These are phyloP conservation scores for Scorias spongiosa DNA, from an alignment of 2,329 filamentous ascomycete genomes.

Conservation along the genomic window DNA sequence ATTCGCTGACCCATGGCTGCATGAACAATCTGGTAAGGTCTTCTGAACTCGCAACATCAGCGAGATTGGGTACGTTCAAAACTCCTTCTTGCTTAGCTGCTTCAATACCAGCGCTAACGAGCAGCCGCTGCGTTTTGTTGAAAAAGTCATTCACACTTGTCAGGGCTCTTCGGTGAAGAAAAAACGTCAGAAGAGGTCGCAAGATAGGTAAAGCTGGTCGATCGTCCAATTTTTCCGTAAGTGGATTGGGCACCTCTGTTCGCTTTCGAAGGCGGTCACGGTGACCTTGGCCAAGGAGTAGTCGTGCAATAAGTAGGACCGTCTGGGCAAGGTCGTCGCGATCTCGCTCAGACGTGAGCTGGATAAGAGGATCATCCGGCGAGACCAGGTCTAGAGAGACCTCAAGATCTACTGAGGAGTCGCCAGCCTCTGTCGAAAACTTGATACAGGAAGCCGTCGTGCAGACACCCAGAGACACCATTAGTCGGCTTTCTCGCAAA, in stretches of 20 bases:
- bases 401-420: constrained; percentile 14
- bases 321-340: constrained; percentile 43
- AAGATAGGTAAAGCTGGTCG: constrained; percentile 42
- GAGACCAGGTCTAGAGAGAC: constrained; percentile 54
- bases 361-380: constrained; percentile 32
- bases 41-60: constrained; percentile 4
- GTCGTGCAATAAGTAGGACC: constrained; percentile 51
- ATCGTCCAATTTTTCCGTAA: constrained; percentile 35
- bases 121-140: constrained; percentile 1
- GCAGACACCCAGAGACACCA: constrained; percentile 56
- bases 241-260: constrained; percentile 45
- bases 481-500: constrained; percentile 59
- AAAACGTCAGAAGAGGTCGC: constrained; percentile 39
- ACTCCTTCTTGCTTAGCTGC: constrained; percentile 1
- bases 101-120: constrained; percentile 11
- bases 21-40: constrained; percentile 5
- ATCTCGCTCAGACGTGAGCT: constrained; percentile 10
- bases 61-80: constrained; percentile 3
- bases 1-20: neutral
- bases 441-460: neutral
- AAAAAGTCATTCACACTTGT: constrained; percentile 23
- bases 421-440: neutral
- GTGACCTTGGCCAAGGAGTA: constrained; percentile 68
- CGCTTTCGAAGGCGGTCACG: constrained; percentile 56
- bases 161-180: constrained; percentile 33